phyloP scores from a whole-genome alignment of 176 grass and related monocot genomes.

The Panicum miliaceum region DNA sequence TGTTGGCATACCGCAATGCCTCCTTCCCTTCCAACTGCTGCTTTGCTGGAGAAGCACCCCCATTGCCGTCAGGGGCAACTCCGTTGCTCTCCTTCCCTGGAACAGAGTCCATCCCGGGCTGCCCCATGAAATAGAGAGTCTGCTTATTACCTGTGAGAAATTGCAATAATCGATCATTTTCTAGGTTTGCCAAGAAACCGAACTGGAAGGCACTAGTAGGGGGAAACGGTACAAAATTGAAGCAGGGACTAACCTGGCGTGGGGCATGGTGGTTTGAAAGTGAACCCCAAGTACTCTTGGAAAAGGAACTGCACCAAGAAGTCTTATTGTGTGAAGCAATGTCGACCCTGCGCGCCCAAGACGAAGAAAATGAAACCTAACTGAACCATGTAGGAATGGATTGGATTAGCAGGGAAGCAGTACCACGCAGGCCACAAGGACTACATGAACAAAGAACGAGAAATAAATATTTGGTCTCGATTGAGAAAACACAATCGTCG shows the following conservation, averaged over 20 bases:
- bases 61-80: slow-evolving; percentile 25
- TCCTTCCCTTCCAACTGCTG: slow-evolving; percentile 55
- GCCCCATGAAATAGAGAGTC: slow-evolving; percentile 40
- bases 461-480: not conserved
- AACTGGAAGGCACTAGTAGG: not conserved
- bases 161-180: not conserved
- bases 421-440: not conserved
- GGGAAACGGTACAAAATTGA: slow-evolving; percentile 14
- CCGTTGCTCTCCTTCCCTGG: slow-evolving; percentile 50
- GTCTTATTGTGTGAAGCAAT: not conserved
- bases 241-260: not conserved
- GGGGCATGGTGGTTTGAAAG: not conserved
- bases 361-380: not conserved
- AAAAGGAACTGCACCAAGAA: not conserved
- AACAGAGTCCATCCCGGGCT: slow-evolving; percentile 34
- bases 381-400: not conserved
- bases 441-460: not conserved
- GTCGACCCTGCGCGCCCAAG: not conserved
- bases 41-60: slow-evolving; percentile 12
- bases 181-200: not conserved
- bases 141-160: slow-evolving; percentile 28
- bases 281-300: not conserved
- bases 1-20: slow-evolving; percentile 71
- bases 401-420: not conserved
- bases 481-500: not conserved